Evolutionary conservation across 108 stramenopile species (phyloP), one percentile per base, ranked within the genome.

Genomic region (Cyclotella kingstonii): DNA sequence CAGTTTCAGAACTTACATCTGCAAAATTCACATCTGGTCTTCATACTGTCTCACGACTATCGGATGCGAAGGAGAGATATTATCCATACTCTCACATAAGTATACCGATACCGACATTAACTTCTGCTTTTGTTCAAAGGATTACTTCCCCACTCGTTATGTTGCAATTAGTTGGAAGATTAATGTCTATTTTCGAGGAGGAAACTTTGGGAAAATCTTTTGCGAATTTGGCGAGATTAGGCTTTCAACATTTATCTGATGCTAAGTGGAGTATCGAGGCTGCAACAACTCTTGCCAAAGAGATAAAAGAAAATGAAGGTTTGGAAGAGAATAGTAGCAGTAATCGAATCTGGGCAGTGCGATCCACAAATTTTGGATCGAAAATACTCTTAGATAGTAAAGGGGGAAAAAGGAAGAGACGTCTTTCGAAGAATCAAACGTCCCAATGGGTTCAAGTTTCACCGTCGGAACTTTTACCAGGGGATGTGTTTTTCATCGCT

Each of bases 121-220:
- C 15, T 7, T 60, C 64, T 36, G 85, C 81, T 7, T 77, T 86
- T 44, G 27, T 68, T 26, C 61, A 60, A 44, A 60, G 83, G 15
- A 64, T 86, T 15, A 68, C 73, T 14, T 83, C 85, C 26, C 85
- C 85, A 2, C 55, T 86, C 7, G 78, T 80, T 0, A 63, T 77
- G 1, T 55, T 84, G 17, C 82, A 86, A 54, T 30, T 81, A 23
- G 6, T 84, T 11, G 85, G 85, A 2, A 62, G 56, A 40, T 27
- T 84, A 10, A 31, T 86, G 3, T 67, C 82, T 2, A 41, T 66
- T 8, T 46, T 86, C 23, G 85, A 86, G n/a, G 69, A 70, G 40
- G 82, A 83, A 43, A 67, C 66, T 12, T 9, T 82, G 27, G 40
- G 77, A 22, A 51, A 68, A 30, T 47, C 68, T 11, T 18, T 77